Conservation (phyloP, 805 yeast genomes). For the Hanseniaspora thailandica region DNA sequence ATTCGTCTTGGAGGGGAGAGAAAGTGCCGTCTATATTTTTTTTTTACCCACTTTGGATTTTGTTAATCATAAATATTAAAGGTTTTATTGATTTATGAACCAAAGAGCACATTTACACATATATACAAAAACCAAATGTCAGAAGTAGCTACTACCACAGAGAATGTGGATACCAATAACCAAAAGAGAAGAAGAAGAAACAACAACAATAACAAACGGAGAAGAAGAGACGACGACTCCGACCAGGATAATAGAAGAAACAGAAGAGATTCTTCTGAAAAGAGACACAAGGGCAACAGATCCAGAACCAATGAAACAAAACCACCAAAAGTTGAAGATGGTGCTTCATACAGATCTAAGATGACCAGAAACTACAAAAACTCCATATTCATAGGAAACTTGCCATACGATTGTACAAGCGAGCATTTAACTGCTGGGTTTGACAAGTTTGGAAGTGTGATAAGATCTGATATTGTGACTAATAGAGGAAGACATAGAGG, state of each 20-base stretch:
- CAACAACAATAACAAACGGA: slow-evolving; percentile 6
- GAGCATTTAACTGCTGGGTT: slow-evolving; percentile 50
- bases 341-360: slow-evolving; percentile 29
- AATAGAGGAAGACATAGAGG: slow-evolving; percentile 74
- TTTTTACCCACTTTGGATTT: no score
- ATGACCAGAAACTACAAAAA: slow-evolving; percentile 51
- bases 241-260: slow-evolving; percentile 22
- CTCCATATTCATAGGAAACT: slow-evolving; percentile 62
- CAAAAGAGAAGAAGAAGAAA: slow-evolving; percentile 15
- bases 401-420: slow-evolving; percentile 54
- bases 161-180: slow-evolving; percentile 14
- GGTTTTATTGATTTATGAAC: no score
- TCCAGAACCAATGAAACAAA: slow-evolving; percentile 16
- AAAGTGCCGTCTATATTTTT: no score
- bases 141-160: slow-evolving; percentile 14
- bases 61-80: no score
- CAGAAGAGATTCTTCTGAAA: slow-evolving; percentile 16
- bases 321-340: slow-evolving; percentile 15
- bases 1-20: no score
- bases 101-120: not conserved
- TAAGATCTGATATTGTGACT: slow-evolving; percentile 72
- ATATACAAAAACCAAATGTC: not conserved
- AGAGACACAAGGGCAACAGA: not conserved
- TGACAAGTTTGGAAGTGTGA: slow-evolving; percentile 49
- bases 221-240: slow-evolving; percentile 23